phyloP scores from a whole-genome alignment of 768 basidiomycete species.

The Mycena sanguinolenta region DNA sequence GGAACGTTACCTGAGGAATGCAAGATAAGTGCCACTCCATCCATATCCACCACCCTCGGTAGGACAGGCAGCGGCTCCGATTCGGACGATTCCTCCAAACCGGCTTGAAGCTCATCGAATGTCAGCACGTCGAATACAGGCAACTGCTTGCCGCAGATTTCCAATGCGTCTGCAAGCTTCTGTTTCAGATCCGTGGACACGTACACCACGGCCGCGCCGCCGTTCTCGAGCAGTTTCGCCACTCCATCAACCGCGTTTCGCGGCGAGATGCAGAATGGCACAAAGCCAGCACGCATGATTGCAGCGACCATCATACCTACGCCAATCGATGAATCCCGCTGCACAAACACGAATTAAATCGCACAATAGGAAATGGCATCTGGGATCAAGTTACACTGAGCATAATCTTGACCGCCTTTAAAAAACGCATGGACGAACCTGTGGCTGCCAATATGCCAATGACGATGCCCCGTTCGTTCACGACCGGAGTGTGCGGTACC shows the following conservation, averaged over 20 bases:
- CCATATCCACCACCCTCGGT: not conserved
- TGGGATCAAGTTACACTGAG: not conserved
- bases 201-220: slow-evolving; percentile 12
- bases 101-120: slow-evolving; percentile 13
- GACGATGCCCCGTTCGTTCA: not conserved
- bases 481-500: not conserved
- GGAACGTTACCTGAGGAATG: slow-evolving; percentile 28
- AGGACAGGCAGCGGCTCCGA: not conserved
- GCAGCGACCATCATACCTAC: slow-evolving; percentile 30
- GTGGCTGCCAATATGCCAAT: slow-evolving; percentile 19
- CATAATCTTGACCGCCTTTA: not conserved
- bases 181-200: slow-evolving; percentile 4
- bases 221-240: slow-evolving; percentile 43
- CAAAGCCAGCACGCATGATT: slow-evolving; percentile 35
- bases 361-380: slow-evolving; percentile 26
- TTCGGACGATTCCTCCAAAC: not conserved
- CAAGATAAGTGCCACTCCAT: slow-evolving; percentile 5
- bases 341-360: not conserved
- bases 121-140: slow-evolving; percentile 15
- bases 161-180: not conserved
- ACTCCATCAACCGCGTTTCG: slow-evolving; percentile 49
- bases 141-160: not conserved
- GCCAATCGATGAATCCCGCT: not conserved
- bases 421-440: slow-evolving; percentile 2
- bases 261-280: slow-evolving; percentile 51